Evolutionary conservation across 805 yeast genomes (phyloP).

Genomic region (Allodekkera sacchari): DNA sequence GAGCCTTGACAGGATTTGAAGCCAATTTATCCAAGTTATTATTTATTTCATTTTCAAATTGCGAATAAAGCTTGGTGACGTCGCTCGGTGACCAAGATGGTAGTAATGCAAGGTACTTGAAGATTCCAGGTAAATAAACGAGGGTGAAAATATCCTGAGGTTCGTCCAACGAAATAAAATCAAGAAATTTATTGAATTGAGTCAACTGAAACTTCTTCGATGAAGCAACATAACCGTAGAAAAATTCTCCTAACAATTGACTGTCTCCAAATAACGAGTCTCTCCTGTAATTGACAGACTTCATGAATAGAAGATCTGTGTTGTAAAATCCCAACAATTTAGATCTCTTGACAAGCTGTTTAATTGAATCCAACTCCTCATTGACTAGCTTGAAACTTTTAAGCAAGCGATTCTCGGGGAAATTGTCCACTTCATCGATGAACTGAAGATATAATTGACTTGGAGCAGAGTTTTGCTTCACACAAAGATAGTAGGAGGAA

Average conservation of each 20-base stretch:
- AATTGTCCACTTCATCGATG: neutral
- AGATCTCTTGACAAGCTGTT: conserved; percentile 42
- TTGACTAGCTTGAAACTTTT: conserved; percentile 54
- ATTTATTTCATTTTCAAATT: conserved; percentile 28
- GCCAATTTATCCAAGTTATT: conserved; percentile 34
- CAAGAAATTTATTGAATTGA: conserved; percentile 32
- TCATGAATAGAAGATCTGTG: conserved; percentile 34
- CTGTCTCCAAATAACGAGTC: conserved; percentile 58
- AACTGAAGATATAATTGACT: neutral
- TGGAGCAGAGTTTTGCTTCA: conserved; percentile 34
- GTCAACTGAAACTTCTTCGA: conserved; percentile 24
- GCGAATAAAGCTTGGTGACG: conserved; percentile 30
- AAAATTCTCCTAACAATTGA: conserved; percentile 60
- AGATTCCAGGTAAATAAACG: conserved; percentile 56
- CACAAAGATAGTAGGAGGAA: conserved; percentile 33
- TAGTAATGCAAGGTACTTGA: conserved; percentile 35
- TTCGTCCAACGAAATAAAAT: conserved; percentile 38
- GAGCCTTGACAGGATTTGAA: conserved; percentile 38
- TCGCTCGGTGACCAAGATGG: conserved; percentile 27
- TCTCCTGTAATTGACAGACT: conserved; percentile 49
- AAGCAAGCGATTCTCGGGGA: conserved; percentile 17
- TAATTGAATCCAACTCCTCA: conserved; percentile 42
- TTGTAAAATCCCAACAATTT: conserved; percentile 43
- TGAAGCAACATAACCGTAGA: conserved; percentile 40
- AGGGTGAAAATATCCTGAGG: conserved; percentile 57